A percentile compares a stretch with the other conserved stretches of the same genome.
Conservation (phyloP, 768 basidiomycete species). For the Cystofilobasidium ferigula region DNA sequence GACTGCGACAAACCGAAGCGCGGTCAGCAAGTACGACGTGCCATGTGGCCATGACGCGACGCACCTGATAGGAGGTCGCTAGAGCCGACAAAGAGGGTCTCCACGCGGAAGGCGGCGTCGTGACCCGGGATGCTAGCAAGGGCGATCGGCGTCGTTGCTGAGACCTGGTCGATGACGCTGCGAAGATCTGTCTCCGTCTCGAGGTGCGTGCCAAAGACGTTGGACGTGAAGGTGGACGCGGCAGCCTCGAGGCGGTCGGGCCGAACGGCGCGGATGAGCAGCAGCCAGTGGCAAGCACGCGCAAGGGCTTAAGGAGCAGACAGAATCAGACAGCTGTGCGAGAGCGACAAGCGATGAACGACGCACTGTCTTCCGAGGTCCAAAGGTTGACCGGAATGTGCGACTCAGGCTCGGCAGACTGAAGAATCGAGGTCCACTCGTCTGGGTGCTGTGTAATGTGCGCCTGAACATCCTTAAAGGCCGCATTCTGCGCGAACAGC, state of each 20-base stretch:
- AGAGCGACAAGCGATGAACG: background rate
- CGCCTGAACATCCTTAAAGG: constrained; percentile 6
- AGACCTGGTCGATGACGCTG: constrained; percentile 61
- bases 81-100: constrained; percentile 56
- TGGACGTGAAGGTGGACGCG: constrained; percentile 59
- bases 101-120: constrained; percentile 95
- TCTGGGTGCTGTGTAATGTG: constrained; percentile 13
- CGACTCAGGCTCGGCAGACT: constrained; percentile 10
- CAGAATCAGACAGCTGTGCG: background rate
- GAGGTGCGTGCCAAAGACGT: constrained; percentile 72
- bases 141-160: constrained; percentile 70
- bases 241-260: constrained; percentile 85
- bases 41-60: background rate
- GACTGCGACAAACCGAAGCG: constrained; percentile 42
- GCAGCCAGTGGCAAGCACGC: constrained; percentile 38
- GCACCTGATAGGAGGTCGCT: constrained; percentile 18
- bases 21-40: background rate
- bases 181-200: constrained; percentile 66
- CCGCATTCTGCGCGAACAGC: constrained; percentile 6
- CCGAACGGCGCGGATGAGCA: constrained; percentile 79
- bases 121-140: constrained; percentile 90
- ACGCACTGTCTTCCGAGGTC: constrained; percentile 13
- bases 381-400: constrained; percentile 8
- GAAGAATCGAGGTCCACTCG: constrained; percentile 9
- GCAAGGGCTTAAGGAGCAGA: constrained; percentile 5